phyloP scores from a whole-genome alignment of 1,139 yeast genomes.

The Taphrina populina region DNA sequence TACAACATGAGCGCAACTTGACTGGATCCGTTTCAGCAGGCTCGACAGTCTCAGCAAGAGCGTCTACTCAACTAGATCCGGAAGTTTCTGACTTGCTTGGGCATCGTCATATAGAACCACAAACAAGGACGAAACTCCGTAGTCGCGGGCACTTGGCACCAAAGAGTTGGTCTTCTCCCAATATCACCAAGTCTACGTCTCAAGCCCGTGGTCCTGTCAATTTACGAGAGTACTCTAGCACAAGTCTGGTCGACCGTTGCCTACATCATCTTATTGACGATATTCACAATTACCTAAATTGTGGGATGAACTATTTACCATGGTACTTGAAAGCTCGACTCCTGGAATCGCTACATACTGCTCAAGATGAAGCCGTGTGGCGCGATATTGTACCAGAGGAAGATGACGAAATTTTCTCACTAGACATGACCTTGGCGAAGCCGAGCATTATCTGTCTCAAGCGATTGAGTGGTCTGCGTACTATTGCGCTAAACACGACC shows the following conservation, averaged over 20 bases:
- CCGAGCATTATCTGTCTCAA: conserved; percentile 1
- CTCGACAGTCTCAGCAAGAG: neutral
- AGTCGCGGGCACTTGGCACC: conserved; percentile 21
- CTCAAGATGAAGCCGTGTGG: conserved; percentile 1
- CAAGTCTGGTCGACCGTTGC: conserved; percentile 3
- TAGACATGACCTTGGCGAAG: conserved; percentile 3
- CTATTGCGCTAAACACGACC: neutral
- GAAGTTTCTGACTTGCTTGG: conserved; percentile 10
- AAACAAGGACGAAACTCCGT: conserved; percentile 5
- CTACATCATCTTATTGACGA: neutral
- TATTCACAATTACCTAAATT: neutral
- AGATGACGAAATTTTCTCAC: conserved; percentile 1
- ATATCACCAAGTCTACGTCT: neutral
- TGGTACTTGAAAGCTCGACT: conserved; percentile 1
- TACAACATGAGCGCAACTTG: conserved; percentile 9
- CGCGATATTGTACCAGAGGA: conserved; percentile 6
- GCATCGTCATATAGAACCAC: conserved; percentile 4
- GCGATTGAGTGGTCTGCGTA: neutral
- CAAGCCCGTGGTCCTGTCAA: too few relatives aligned
- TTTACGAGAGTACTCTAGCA: neutral
- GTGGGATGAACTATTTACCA: conserved; percentile 10
- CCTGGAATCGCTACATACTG: neutral
- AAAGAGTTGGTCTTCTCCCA: conserved; percentile 1
- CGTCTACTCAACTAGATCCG: conserved; percentile 3
- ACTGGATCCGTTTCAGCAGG: neutral